Evolutionary conservation across 805 yeast genomes (phyloP).

Genomic region (Lipomyces mesembrius): DNA sequence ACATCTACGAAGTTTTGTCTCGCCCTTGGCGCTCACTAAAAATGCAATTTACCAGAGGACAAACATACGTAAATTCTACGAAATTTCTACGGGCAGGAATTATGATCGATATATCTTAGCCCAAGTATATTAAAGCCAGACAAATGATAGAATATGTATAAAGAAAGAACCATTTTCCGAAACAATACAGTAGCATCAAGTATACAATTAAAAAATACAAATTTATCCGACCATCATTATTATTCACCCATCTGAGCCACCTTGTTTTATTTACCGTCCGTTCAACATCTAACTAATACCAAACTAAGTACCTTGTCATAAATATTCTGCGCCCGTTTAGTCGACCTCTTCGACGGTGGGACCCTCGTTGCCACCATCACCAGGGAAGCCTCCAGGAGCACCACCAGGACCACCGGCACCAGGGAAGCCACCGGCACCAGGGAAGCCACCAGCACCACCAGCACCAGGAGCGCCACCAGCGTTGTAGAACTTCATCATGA

Average conservation of each 20-base stretch:
- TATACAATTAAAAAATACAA: constrained; percentile 4
- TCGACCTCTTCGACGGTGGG: constrained; percentile 86
- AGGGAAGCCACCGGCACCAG: constrained; percentile 65
- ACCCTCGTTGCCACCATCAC: constrained; percentile 54
- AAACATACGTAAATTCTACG: too few relatives aligned
- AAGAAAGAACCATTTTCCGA: constrained; percentile 2
- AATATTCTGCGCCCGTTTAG: constrained; percentile 46
- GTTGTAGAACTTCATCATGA: constrained; percentile 95
- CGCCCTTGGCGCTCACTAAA: too few relatives aligned
- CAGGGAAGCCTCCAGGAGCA: constrained; percentile 68
- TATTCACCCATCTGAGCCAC: not conserved
- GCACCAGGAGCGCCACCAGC: constrained; percentile 77
- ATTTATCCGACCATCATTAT: not conserved
- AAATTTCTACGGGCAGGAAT: too few relatives aligned
- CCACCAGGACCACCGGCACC: constrained; percentile 63
- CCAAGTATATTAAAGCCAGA: constrained; percentile 2
- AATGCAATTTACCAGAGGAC: too few relatives aligned
- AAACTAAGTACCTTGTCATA: constrained; percentile 8
- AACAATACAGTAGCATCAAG: constrained; percentile 11
- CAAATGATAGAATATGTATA: constrained; percentile 10
- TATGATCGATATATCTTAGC: not conserved
- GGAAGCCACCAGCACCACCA: constrained; percentile 53
- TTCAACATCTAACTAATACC: not conserved
- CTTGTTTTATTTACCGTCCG: constrained; percentile 6
- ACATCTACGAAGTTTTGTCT: too few relatives aligned